Evolutionary conservation across 2,329 filamentous ascomycete genomes (phyloP).

Genomic region (Fusarium sp.): DNA sequence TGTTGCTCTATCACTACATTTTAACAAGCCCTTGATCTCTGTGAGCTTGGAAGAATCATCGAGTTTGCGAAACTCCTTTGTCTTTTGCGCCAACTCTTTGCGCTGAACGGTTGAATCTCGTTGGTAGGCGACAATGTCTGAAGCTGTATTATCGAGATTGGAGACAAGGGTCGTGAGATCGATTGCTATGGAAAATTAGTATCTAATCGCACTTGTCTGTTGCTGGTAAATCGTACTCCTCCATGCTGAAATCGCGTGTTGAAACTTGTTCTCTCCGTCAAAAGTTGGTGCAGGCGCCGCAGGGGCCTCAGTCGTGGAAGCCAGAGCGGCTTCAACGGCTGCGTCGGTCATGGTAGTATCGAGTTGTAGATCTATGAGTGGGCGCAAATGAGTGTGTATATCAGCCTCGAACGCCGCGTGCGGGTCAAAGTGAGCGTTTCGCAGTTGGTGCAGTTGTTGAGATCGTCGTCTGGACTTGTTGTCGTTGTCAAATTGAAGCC

Average conservation of each 20-base stretch:
- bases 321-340: slow-evolving; percentile 48
- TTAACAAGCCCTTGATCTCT: slow-evolving; percentile 90
- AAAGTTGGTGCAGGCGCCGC: slow-evolving; percentile 44
- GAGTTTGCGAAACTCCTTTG: slow-evolving; percentile 95
- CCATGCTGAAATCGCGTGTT: slow-evolving; percentile 95
- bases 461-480: slow-evolving; percentile 14
- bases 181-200: slow-evolving; percentile 70
- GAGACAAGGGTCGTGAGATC: slow-evolving; percentile 87
- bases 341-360: slow-evolving; percentile 50
- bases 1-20: slow-evolving; percentile 65
- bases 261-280: slow-evolving; percentile 89
- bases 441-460: slow-evolving; percentile 4
- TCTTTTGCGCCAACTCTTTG: slow-evolving; percentile 98
- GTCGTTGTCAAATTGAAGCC: slow-evolving; percentile 25
- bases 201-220: not conserved
- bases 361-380: slow-evolving; percentile 14
- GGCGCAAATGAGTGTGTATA: slow-evolving; percentile 32
- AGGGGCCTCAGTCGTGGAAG: slow-evolving; percentile 42
- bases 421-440: slow-evolving; percentile 6
- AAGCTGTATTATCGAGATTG: slow-evolving; percentile 90
- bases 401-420: slow-evolving; percentile 26
- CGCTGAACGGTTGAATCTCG: slow-evolving; percentile 94
- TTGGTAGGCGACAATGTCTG: slow-evolving; percentile 92
- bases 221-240: slow-evolving; percentile 71
- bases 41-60: slow-evolving; percentile 87